Evolutionary conservation across 139 green algal species (phyloP), one percentile per base, ranked within the genome.

Genomic region (Bryopsis sp.): DNA sequence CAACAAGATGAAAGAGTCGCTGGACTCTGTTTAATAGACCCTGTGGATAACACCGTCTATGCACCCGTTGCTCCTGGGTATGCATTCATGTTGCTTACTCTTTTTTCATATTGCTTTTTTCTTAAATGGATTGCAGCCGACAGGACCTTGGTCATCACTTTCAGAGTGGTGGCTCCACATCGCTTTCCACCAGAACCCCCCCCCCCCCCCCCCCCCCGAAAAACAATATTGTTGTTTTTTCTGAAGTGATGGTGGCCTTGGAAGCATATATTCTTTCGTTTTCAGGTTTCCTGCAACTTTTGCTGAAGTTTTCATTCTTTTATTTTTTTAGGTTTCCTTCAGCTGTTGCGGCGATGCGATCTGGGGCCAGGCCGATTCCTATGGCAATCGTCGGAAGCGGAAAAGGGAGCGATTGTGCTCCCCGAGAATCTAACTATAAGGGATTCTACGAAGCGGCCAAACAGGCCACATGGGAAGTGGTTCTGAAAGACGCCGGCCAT

Each of bases 31-130:
- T 77, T 96, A 24, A 64, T 95, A 0, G 91, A 97, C 72, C 91
- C 91, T 0, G 92, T 96, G 2, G 90, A 96, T 76, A 90, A 89
- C 67, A 96, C 91, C 3, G 67, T 86, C 46, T 94, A 88, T 47
- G 84, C 87, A 1, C 85, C 85, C 5, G 32, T 86, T 2, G 79
- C 62, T n/a, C 74, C 81, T 0, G 73, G 78, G 73, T 77, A 37
- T 71, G 72, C 32, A 8, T 15, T 69, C 5, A 8, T 6, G 59
- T 67, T 67, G 6, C 7, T 43, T n/a, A 7, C 34, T 47, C 26
- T 43, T 26, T 47, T 67, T 8, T 8, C 15, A 54, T 54, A 26
- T 54, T 11, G 15, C 15, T 39, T 67, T 26, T 47, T 19, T 11
- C 39, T 26, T 39, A 43, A 24, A 47, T 28, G 11, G 54, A 63